phyloP scores from a whole-genome alignment of 768 basidiomycete genomes.

The Mycena epipterygia region DNA sequence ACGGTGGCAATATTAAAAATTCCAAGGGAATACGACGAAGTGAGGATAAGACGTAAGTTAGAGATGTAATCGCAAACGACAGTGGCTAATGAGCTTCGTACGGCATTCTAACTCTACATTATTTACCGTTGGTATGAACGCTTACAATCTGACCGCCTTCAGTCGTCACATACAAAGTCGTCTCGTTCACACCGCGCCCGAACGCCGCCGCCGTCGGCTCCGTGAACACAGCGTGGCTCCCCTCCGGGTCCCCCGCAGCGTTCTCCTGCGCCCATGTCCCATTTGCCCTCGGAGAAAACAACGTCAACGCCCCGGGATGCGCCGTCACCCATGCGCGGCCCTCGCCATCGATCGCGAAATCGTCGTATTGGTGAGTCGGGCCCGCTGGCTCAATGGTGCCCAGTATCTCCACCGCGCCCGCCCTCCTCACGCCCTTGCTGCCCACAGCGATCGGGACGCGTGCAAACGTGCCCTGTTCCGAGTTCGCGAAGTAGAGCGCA shows the following conservation, averaged over 20 bases:
- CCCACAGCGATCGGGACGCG: neutral
- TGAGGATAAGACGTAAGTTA: no score
- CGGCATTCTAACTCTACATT: no score
- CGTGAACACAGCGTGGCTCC: neutral
- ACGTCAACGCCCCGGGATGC: neutral
- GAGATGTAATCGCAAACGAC: no score
- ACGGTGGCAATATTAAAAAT: no score
- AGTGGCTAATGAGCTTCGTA: no score
- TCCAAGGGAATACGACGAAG: no score
- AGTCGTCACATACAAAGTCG: constrained; percentile 13
- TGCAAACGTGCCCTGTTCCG: neutral
- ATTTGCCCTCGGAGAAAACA: neutral
- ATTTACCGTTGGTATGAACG: constrained; percentile 9
- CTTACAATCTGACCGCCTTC: neutral
- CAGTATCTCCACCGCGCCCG: neutral
- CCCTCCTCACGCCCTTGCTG: neutral
- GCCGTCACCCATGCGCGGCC: constrained; percentile 9
- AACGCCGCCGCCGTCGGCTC: constrained; percentile 13
- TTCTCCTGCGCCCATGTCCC: constrained; percentile 11
- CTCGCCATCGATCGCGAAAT: constrained; percentile 1
- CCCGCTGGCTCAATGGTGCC: neutral
- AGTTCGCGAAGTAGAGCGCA: neutral
- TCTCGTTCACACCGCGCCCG: neutral
- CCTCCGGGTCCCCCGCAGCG: constrained; percentile 1
- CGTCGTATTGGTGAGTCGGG: neutral